Conservation (phyloP, 225 moss, liverwort and hornwort genomes). For the Sphagnum tenellum region DNA sequence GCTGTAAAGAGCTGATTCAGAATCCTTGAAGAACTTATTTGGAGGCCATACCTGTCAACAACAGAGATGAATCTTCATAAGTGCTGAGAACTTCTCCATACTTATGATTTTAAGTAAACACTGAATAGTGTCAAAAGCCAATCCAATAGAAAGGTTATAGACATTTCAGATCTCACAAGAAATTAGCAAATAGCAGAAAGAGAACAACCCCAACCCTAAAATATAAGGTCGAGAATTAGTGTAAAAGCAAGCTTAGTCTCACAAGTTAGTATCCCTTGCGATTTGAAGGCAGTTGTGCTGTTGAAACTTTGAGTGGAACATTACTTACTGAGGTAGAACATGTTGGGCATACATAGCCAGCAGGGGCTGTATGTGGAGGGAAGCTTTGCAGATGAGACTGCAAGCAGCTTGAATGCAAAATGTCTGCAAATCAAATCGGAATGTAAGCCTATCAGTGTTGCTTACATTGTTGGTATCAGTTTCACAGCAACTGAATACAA, state of each 20-base stretch:
- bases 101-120: no score
- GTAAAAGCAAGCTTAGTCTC: no score
- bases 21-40: conserved; percentile 78
- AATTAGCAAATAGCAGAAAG: no score
- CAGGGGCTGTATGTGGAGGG: conserved; percentile 94
- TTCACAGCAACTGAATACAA: background rate
- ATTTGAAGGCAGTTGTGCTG: no score
- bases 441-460: background rate
- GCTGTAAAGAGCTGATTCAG: conserved; percentile 50
- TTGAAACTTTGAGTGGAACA: background rate
- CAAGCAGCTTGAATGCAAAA: conserved; percentile 77
- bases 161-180: no score
- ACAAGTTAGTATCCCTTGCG: no score
- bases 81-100: no score
- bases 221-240: no score
- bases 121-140: no score
- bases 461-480: background rate
- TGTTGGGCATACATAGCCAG: conserved; percentile 75
- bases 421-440: conserved; percentile 27
- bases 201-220: no score
- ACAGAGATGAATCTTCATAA: no score
- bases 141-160: no score
- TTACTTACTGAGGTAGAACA: conserved; percentile 67
- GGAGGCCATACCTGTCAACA: conserved; percentile 80
- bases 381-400: conserved; percentile 72